Conservation (phyloP, 345 rosid genomes). For the Gossypium arboreum region DNA sequence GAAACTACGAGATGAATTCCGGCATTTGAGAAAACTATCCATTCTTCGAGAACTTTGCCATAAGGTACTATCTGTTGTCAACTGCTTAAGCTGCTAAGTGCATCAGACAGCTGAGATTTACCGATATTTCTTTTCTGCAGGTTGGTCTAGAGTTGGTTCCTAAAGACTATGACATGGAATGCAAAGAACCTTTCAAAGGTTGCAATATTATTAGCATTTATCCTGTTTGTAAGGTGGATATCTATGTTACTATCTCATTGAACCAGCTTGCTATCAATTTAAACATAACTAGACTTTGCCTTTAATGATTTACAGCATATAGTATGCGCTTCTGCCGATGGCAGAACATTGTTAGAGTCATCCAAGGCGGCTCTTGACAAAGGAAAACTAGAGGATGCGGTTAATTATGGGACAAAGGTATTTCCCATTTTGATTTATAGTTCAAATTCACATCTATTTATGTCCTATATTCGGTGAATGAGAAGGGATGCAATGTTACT, state of each 20-base stretch:
- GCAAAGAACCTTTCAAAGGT: constrained; percentile 41
- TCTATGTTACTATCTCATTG: constrained; percentile 10
- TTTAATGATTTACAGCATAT: constrained; percentile 46
- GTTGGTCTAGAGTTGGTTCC: constrained; percentile 65
- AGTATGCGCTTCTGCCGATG: constrained; percentile 78
- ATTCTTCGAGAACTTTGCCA: constrained; percentile 68
- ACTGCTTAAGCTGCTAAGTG: constrained; percentile 11
- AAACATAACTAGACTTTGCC: not conserved
- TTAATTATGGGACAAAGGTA: constrained; percentile 77
- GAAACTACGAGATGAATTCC: constrained; percentile 46
- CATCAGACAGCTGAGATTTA: not conserved
- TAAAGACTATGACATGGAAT: constrained; percentile 57
- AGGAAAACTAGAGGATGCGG: constrained; percentile 85
- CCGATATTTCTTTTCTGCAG: constrained; percentile 25
- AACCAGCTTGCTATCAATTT: constrained; percentile 3
- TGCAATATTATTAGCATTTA: constrained; percentile 49
- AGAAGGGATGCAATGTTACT: not conserved
- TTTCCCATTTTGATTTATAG: not conserved
- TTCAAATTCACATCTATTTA: not conserved
- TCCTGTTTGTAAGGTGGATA: constrained; percentile 60
- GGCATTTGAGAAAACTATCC: constrained; percentile 49
- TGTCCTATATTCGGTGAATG: not conserved
- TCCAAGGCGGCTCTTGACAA: constrained; percentile 86
- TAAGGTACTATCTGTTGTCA: constrained; percentile 33
- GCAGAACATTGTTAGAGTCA: constrained; percentile 72